Evolutionary conservation across 768 basidiomycete genomes (phyloP).

Genomic region (Vararia minispora): DNA sequence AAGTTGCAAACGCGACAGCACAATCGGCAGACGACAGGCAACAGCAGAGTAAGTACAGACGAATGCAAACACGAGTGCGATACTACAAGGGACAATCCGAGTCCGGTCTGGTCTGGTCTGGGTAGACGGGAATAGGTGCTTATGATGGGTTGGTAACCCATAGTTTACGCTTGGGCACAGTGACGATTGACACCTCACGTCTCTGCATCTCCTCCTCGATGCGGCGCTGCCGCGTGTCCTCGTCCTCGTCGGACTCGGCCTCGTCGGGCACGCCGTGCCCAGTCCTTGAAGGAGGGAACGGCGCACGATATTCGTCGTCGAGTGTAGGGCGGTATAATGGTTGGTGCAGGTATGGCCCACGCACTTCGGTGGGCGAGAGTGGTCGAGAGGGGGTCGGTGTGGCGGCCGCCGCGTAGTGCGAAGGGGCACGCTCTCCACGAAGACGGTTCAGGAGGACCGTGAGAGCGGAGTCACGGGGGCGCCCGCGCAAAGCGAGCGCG

Average conservation of each 20-base stretch:
- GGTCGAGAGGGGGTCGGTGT: slow-evolving; percentile 29
- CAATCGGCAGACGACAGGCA: too few relatives aligned
- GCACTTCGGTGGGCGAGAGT: slow-evolving; percentile 27
- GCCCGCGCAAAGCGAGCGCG: slow-evolving; percentile 44
- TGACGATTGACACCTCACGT: slow-evolving; percentile 75
- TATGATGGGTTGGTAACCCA: slow-evolving; percentile 61
- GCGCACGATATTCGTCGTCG: slow-evolving; percentile 30
- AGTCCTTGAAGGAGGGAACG: slow-evolving; percentile 29
- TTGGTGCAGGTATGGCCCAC: slow-evolving; percentile 60
- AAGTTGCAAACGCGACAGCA: too few relatives aligned
- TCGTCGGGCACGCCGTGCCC: slow-evolving; percentile 42
- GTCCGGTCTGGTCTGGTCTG: not conserved
- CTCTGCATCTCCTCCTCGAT: slow-evolving; percentile 78
- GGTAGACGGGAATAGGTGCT: slow-evolving; percentile 6
- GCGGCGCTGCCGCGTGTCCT: slow-evolving; percentile 57
- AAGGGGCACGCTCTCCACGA: slow-evolving; percentile 21
- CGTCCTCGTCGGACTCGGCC: slow-evolving; percentile 63
- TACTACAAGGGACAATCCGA: not conserved
- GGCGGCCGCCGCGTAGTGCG: slow-evolving; percentile 19
- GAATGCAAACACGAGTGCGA: not conserved
- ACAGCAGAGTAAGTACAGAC: too few relatives aligned
- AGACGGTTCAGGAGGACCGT: slow-evolving; percentile 36
- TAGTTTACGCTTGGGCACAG: slow-evolving; percentile 60
- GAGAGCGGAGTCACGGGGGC: slow-evolving; percentile 46
- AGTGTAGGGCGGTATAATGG: slow-evolving; percentile 42